Evolutionary conservation across 129 eudicot species (phyloP).

Genomic region (Escallonia rubra): DNA sequence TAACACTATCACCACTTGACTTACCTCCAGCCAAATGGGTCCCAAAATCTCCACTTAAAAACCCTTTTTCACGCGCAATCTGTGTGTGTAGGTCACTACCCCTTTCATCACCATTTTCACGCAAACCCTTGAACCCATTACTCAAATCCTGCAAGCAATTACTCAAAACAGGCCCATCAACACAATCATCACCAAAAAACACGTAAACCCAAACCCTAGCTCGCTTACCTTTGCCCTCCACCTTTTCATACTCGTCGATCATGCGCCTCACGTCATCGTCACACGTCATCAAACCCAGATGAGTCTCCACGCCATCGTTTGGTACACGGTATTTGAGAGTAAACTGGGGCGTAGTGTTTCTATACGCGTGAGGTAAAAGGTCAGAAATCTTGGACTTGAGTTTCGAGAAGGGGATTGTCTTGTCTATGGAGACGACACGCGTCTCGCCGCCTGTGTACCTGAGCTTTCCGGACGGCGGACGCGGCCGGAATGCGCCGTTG

Average conservation of each 20-base stretch:
- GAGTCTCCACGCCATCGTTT: not conserved
- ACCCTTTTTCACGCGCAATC: not conserved
- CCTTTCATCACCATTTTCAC: not conserved
- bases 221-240: slow-evolving; percentile 13
- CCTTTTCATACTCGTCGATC: slow-evolving; percentile 24
- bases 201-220: slow-evolving; percentile 31
- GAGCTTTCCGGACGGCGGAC: slow-evolving; percentile 14
- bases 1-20: slow-evolving; percentile 12
- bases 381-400: slow-evolving; percentile 19
- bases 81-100: not conserved
- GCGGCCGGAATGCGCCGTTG: slow-evolving; percentile 25
- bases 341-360: not conserved
- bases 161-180: not conserved
- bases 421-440: slow-evolving; percentile 28
- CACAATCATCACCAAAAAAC: slow-evolving; percentile 6
- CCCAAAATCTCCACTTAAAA: not conserved
- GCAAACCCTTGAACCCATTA: slow-evolving; percentile 1
- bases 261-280: slow-evolving; percentile 40
- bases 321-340: not conserved
- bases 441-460: slow-evolving; percentile 36
- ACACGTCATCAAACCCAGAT: slow-evolving; percentile 5
- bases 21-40: not conserved
- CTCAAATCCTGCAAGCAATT: not conserved
- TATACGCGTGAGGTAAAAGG: slow-evolving; percentile 14
- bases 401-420: not conserved